Percentiles rank a stretch among this genome's conserved stretches.
These are phyloP conservation scores for Halophytophthora polymorphica DNA, from an alignment of 352 stramenopile genomes.

Conservation along the genomic window DNA sequence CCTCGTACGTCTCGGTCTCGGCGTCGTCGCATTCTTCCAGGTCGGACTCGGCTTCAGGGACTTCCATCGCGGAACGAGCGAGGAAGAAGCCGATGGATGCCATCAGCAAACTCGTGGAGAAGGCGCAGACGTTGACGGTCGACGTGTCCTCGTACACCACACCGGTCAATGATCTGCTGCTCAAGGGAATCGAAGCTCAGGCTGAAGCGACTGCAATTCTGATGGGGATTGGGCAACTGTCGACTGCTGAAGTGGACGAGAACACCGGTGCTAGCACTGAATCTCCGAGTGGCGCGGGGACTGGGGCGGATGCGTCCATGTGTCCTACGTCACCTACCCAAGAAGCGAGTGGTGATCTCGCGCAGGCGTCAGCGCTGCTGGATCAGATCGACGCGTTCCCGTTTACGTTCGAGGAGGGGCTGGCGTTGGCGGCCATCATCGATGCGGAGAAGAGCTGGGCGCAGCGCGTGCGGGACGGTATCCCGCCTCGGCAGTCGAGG, in stretches of 20 bases:
- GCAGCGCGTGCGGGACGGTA: slow-evolving; percentile 62
- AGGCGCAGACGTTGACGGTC: slow-evolving; percentile 52
- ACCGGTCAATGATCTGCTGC: slow-evolving; percentile 53
- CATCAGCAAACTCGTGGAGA: slow-evolving; percentile 64
- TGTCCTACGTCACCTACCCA: slow-evolving; percentile 1
- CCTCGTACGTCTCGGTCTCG: slow-evolving; percentile 22
- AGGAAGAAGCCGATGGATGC: slow-evolving; percentile 68
- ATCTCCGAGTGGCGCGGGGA: slow-evolving; percentile 9
- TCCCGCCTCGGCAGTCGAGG: slow-evolving; percentile 72
- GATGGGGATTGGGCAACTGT: slow-evolving; percentile 48
- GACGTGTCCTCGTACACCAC: slow-evolving; percentile 67
- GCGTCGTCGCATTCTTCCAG: slow-evolving; percentile 24
- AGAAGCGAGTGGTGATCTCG: slow-evolving; percentile 37
- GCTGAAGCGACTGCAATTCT: slow-evolving; percentile 52
- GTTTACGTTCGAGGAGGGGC: slow-evolving; percentile 70
- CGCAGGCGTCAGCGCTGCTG: slow-evolving; percentile 48
- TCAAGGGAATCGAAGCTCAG: slow-evolving; percentile 40
- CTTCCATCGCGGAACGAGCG: slow-evolving; percentile 25
- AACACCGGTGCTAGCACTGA: slow-evolving; percentile 3
- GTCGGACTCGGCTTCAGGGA: slow-evolving; percentile 13
- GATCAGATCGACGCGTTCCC: slow-evolving; percentile 68
- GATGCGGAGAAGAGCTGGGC: slow-evolving; percentile 62
- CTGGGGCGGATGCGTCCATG: slow-evolving; percentile 1
- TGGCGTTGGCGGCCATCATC: slow-evolving; percentile 54
- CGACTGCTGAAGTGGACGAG: slow-evolving; percentile 9